Evolutionary conservation across 2,329 filamentous ascomycete genomes (phyloP).

Genomic region (Pezicula carpinea): DNA sequence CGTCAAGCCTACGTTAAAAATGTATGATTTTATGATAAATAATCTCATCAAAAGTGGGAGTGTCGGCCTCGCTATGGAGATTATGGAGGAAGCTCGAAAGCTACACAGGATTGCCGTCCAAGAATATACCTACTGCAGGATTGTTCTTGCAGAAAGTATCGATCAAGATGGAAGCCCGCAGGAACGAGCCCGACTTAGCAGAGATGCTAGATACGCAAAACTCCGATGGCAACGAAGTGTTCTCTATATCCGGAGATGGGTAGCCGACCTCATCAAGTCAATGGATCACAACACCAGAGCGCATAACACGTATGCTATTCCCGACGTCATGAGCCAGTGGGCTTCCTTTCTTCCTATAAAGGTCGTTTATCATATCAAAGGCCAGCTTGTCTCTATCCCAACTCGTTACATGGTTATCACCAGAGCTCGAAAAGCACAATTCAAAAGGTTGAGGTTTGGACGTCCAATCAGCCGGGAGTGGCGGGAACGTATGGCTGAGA

Average conservation of each 20-base stretch:
- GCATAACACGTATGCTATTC: neutral
- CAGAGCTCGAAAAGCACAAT: too few species aligned
- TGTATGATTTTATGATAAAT: slow-evolving; percentile 22
- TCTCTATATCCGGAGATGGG: slow-evolving; percentile 11
- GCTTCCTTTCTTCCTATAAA: too few species aligned
- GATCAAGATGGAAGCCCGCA: neutral
- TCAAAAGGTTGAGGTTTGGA: too few species aligned
- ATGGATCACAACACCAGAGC: neutral
- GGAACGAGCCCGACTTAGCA: neutral
- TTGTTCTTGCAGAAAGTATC: neutral
- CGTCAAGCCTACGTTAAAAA: slow-evolving; percentile 20
- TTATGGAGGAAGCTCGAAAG: slow-evolving; percentile 14
- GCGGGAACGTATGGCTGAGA: too few species aligned
- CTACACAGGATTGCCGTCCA: slow-evolving; percentile 5
- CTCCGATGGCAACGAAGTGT: slow-evolving; percentile 8
- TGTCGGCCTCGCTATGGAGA: slow-evolving; percentile 10
- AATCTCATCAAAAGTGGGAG: slow-evolving; percentile 10
- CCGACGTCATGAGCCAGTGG: neutral
- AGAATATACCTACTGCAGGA: neutral
- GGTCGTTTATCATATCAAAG: too few species aligned
- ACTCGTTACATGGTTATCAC: too few species aligned
- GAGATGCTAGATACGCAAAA: neutral
- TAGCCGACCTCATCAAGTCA: slow-evolving; percentile 1
- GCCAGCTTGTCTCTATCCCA: too few species aligned
- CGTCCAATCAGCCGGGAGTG: too few species aligned